A percentile compares a stretch with the other conserved stretches of the same genome.
Conservation (phyloP, 495 filamentous ascomycete species). For the Lentithecium fluviatile region DNA sequence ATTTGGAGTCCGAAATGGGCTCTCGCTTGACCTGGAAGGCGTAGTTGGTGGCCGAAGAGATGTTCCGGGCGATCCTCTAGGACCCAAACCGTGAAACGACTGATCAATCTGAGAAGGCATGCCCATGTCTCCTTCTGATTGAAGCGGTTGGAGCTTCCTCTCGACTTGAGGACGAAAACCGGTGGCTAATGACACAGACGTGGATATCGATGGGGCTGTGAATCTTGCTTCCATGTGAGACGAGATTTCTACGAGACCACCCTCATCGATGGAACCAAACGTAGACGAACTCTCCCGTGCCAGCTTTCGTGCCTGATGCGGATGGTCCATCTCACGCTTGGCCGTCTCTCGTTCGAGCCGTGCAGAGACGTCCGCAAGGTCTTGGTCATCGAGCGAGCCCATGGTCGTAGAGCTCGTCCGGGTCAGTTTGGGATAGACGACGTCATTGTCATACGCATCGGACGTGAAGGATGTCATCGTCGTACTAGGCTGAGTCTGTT, state of each 20-base stretch:
- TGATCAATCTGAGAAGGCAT: no score
- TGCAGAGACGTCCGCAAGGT: neutral
- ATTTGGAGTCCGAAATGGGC: neutral
- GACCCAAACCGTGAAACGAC: no score
- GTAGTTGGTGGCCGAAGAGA: neutral
- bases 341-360: neutral
- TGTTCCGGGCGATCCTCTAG: no score
- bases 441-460: neutral
- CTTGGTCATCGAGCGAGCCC: slow-evolving; percentile 22
- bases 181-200: no score
- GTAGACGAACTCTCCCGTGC: slow-evolving; percentile 8
- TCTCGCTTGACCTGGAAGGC: neutral
- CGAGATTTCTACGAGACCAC: neutral
- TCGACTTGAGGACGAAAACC: no score
- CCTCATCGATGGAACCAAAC: slow-evolving; percentile 11
- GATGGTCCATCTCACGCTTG: neutral
- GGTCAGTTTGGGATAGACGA: slow-evolving; percentile 3
- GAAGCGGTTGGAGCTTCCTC: no score
- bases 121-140: no score
- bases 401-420: slow-evolving; percentile 16
- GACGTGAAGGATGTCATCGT: slow-evolving; percentile 21
- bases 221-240: neutral
- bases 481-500: slow-evolving; percentile 8
- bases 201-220: neutral
- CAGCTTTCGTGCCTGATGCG: neutral